phyloP scores from a whole-genome alignment of 129 eudicot genomes.

The Pseudognaphalium luteoalbum region DNA sequence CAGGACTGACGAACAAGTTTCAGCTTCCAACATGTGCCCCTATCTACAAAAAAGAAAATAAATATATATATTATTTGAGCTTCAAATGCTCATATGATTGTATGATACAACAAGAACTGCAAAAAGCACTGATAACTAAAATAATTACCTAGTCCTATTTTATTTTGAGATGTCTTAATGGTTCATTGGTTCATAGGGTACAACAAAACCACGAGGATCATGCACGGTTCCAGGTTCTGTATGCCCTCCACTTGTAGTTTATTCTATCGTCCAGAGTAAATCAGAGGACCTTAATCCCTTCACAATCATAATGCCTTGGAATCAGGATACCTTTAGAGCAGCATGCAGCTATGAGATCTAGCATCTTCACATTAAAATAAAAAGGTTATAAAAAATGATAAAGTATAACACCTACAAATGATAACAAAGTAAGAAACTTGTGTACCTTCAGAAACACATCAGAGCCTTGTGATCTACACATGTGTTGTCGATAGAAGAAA shows the following conservation, averaged over 20 bases:
- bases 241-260: not conserved
- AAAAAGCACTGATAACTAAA: not conserved
- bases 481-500: slow-evolving; percentile 59
- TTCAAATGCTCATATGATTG: too few relatives aligned
- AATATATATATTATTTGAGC: not conserved
- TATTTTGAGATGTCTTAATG: not conserved
- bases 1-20: not conserved
- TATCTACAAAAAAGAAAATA: not conserved
- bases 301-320: not conserved
- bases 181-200: not conserved
- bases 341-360: not conserved
- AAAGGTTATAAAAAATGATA: too few relatives aligned
- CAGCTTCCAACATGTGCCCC: not conserved
- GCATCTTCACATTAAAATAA: not conserved
- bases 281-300: not conserved
- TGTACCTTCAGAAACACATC: not conserved
- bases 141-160: not conserved
- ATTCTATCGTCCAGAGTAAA: not conserved
- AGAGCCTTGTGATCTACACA: slow-evolving; percentile 33
- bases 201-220: too few relatives aligned
- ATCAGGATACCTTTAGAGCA: not conserved
- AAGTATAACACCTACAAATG: not conserved
- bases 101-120: not conserved
- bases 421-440: not conserved
- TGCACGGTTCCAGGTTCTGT: too few relatives aligned